Evolutionary conservation across 2,329 filamentous ascomycete species (phyloP).

Genomic region (Fusarium circinatum): DNA sequence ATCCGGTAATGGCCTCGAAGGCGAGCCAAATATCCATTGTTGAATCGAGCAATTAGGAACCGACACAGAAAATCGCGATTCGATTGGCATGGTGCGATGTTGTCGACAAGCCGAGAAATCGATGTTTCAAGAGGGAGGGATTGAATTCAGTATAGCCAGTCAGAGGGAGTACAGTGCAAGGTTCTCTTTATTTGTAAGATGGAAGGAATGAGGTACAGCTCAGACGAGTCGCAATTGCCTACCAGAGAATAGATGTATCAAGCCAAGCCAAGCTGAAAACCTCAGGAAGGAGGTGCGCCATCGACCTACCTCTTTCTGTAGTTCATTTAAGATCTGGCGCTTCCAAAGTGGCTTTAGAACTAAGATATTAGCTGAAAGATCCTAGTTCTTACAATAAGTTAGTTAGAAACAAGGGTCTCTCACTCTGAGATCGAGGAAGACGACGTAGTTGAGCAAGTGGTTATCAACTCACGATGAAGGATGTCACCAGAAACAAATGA

Average conservation of each 20-base stretch:
- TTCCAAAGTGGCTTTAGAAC: background rate
- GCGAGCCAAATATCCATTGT: slow-evolving; percentile 65
- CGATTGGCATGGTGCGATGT: slow-evolving; percentile 55
- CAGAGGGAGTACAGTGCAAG: background rate
- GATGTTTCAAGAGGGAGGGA: background rate
- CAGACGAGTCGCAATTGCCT: slow-evolving; percentile 5
- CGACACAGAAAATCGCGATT: slow-evolving; percentile 57
- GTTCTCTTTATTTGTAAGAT: background rate
- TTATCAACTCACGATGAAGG: background rate
- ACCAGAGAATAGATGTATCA: background rate
- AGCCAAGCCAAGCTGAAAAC: slow-evolving; percentile 22
- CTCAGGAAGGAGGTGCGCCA: slow-evolving; percentile 19
- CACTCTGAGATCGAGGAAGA: background rate
- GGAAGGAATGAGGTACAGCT: slow-evolving; percentile 1
- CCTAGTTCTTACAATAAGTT: background rate
- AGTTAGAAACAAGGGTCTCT: background rate
- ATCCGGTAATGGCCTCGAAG: slow-evolving; percentile 55
- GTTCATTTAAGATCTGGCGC: slow-evolving; percentile 27
- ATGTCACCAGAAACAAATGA: slow-evolving; percentile 9
- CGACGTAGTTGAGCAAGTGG: background rate
- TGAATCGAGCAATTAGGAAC: slow-evolving; percentile 63
- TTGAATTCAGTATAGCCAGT: background rate
- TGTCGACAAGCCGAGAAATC: background rate
- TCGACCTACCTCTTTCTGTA: slow-evolving; percentile 15
- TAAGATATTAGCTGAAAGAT: slow-evolving; percentile 12